Evolutionary conservation across 2,329 filamentous ascomycete genomes (phyloP).

Genomic region (Coniochaeta sp.): DNA sequence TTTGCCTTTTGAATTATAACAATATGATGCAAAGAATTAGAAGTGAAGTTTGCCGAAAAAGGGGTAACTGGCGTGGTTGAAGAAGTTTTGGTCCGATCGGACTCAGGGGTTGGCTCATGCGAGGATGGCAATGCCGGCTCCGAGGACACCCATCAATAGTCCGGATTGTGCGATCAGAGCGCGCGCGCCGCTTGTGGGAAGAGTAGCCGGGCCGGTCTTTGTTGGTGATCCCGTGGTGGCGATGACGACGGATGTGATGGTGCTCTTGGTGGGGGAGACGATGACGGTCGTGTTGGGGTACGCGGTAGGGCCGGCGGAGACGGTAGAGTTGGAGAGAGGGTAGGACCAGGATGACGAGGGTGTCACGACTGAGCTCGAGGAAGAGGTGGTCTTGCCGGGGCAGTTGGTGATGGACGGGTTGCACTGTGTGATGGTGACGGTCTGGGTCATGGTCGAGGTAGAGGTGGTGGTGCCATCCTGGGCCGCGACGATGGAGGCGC

Average conservation of each 20-base stretch:
- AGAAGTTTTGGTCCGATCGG: neutral
- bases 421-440: conserved; percentile 39
- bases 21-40: conserved; percentile 3
- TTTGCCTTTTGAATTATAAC: neutral
- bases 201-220: conserved; percentile 7
- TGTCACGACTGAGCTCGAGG: conserved; percentile 12
- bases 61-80: neutral
- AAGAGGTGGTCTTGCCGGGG: conserved; percentile 25
- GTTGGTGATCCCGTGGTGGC: conserved; percentile 20
- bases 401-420: conserved; percentile 35
- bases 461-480: conserved; percentile 31
- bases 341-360: conserved; percentile 15
- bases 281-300: conserved; percentile 16
- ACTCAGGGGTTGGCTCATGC: conserved; percentile 20
- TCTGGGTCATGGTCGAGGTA: conserved; percentile 39
- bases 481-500: conserved; percentile 29
- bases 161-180: conserved; percentile 31
- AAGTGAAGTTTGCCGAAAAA: conserved; percentile 2
- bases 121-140: conserved; percentile 31
- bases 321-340: conserved; percentile 27
- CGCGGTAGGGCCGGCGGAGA: conserved; percentile 16
- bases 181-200: conserved; percentile 23
- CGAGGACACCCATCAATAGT: conserved; percentile 30
- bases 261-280: conserved; percentile 9
- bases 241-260: neutral